Evolutionary conservation across 208 protist genomes (phyloP).

Genomic region (Leishmania gerbilli): DNA sequence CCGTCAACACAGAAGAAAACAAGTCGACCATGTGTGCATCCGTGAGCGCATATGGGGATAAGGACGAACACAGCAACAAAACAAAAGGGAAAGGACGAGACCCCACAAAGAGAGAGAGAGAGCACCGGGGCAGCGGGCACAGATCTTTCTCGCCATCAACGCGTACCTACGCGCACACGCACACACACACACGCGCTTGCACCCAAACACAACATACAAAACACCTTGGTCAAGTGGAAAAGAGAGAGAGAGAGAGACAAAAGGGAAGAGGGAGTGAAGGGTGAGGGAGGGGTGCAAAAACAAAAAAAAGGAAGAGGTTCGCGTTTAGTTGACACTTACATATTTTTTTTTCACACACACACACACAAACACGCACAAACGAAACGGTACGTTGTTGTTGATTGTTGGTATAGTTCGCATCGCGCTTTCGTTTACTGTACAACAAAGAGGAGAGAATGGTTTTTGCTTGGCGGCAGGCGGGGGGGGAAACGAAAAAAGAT

Average conservation of each 20-base stretch:
- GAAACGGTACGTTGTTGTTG: no score
- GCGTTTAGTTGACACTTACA: neutral
- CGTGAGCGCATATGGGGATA: neutral
- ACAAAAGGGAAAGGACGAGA: neutral
- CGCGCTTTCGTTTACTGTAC: neutral
- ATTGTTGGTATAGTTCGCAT: no score
- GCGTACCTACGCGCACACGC: neutral
- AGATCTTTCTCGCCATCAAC: neutral
- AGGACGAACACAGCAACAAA: neutral
- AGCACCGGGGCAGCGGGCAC: neutral
- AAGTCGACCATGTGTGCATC: neutral
- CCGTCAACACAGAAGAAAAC: neutral
- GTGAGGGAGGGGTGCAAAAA: neutral
- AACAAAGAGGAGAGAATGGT: slow-evolving; percentile 17
- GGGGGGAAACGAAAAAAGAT: neutral
- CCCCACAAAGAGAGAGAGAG: neutral
- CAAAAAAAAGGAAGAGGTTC: neutral
- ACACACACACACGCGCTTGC: neutral
- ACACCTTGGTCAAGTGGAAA: neutral
- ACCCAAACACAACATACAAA: neutral
- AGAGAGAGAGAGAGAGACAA: neutral
- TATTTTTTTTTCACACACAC: neutral
- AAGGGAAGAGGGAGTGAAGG: neutral
- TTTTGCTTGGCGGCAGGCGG: slow-evolving; percentile 5
- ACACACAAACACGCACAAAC: neutral